These are phyloP conservation scores for Sanghuangporus sanghuang DNA, from an alignment of 1,284 basidiomycete species.

Conservation along the genomic window DNA sequence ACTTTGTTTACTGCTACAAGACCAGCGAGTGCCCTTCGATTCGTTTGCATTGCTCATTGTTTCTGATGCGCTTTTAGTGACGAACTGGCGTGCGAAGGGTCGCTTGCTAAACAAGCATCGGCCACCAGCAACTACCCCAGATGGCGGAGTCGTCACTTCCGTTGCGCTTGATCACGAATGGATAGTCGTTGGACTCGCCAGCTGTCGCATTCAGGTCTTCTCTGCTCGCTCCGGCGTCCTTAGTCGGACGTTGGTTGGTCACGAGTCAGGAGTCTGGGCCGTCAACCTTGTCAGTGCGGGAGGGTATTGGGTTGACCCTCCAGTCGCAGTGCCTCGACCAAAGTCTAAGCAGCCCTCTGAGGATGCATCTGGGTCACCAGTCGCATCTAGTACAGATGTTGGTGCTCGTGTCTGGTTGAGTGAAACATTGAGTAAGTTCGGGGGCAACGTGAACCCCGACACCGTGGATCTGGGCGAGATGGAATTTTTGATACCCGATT, in stretches of 20 bases:
- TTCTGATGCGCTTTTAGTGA: slow-evolving; percentile 41
- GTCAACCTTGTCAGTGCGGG: slow-evolving; percentile 64
- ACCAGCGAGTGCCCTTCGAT: slow-evolving; percentile 49
- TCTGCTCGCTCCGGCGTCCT: slow-evolving; percentile 77
- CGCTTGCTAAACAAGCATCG: slow-evolving; percentile 71
- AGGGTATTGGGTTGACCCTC: slow-evolving; percentile 24
- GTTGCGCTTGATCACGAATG: slow-evolving; percentile 82
- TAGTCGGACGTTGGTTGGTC: slow-evolving; percentile 76
- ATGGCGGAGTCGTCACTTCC: slow-evolving; percentile 80
- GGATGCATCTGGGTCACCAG: background rate
- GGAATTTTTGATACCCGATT: slow-evolving; percentile 27
- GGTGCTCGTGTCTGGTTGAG: slow-evolving; percentile 12
- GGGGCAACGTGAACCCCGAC: background rate
- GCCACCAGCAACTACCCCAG: slow-evolving; percentile 46
- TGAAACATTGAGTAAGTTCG: slow-evolving; percentile 10
- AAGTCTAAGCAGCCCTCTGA: background rate
- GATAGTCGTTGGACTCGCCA: slow-evolving; percentile 90
- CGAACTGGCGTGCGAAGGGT: slow-evolving; percentile 85
- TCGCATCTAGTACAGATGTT: slow-evolving; percentile 11
- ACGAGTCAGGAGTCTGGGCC: slow-evolving; percentile 90
- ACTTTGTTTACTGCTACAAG: slow-evolving; percentile 76
- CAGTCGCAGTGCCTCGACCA: slow-evolving; percentile 10
- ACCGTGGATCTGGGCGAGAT: slow-evolving; percentile 13
- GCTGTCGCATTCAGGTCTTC: slow-evolving; percentile 85
- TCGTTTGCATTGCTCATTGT: background rate